Evolutionary conservation across 106 monocot genomes (phyloP), one percentile per base, ranked within the genome.

Genomic region (Posidonia australis): DNA sequence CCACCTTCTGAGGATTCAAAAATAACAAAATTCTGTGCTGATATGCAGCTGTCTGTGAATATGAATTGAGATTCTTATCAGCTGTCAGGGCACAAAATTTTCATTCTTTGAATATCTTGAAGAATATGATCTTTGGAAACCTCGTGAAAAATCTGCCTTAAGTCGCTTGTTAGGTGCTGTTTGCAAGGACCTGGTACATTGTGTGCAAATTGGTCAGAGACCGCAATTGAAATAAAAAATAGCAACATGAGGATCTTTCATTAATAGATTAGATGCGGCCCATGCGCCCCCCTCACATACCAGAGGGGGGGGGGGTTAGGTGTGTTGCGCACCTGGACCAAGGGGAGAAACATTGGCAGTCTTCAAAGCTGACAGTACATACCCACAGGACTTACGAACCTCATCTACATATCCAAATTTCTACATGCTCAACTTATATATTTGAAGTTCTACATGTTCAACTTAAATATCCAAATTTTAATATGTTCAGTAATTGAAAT

Each of bases 61-160:
- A 42, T 61, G 43, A 18, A 14, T 41, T 32, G 19, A 20, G n/a
- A 30, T 42, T 36, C 32, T 43, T 19, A 36, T 21, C n/a, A 24
- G 17, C 45, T 9, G 26, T 83, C 58, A 73, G 48, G 69, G 80
- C 60, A 71, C 73, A 19, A 72, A 54, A 24, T 54, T 60, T 36
- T 70, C 72, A 21, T 62, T 79, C 51, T 66, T 75, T 9, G 68
- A 67, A 53, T 82, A 83, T 77, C 77, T 68, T n/a, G 78, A 71
- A 27, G 75, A 77, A 58, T 74, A 67, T 26, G 74, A 51, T 70
- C 82, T 82, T 54, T 78, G 78, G 53, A 80, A 29, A 25, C 23
- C 27, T 25, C 74, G 29, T 32, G 87, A 62, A 30, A 79, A 74
- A 44, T 88, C 92, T 27, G 76, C 64, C 68, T 78, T 93, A 46